These are phyloP conservation scores for Hyaloscypha finlandica DNA, from an alignment of 495 filamentous ascomycete species.

Conservation along the genomic window DNA sequence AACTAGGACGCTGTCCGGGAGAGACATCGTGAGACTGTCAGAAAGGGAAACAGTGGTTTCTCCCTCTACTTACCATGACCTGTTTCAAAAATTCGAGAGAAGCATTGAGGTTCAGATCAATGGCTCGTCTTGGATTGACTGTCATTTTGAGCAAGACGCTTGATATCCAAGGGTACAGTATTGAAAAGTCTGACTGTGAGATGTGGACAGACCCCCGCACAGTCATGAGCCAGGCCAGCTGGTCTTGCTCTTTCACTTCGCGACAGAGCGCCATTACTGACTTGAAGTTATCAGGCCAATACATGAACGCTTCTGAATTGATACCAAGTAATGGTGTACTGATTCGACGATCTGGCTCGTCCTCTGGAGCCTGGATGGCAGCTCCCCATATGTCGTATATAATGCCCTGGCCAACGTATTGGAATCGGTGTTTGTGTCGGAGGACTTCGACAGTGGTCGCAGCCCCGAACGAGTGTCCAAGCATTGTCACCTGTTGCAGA, in stretches of 20 bases:
- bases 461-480: conserved; percentile 77
- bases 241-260: conserved; percentile 49
- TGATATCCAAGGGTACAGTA: conserved; percentile 58
- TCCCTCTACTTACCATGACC: conserved; percentile 34
- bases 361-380: conserved; percentile 46
- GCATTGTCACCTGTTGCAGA: conserved; percentile 65
- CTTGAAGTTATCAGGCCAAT: conserved; percentile 59
- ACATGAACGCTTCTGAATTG: conserved; percentile 63
- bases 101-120: conserved; percentile 58
- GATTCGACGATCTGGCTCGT: conserved; percentile 43
- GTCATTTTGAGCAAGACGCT: conserved; percentile 58
- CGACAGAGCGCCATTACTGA: conserved; percentile 49
- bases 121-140: conserved; percentile 54
- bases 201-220: conserved; percentile 61
- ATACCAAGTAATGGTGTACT: conserved; percentile 54
- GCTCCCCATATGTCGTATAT: conserved; percentile 55
- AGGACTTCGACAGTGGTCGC: conserved; percentile 55
- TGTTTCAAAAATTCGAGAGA: conserved; percentile 52
- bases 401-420: conserved; percentile 53
- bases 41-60: background rate
- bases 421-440: conserved; percentile 40
- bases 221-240: conserved; percentile 57
- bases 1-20: background rate
- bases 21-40: background rate
- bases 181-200: conserved; percentile 58